Conservation (phyloP, 805 yeast species). For the Candida sphagnicola region DNA sequence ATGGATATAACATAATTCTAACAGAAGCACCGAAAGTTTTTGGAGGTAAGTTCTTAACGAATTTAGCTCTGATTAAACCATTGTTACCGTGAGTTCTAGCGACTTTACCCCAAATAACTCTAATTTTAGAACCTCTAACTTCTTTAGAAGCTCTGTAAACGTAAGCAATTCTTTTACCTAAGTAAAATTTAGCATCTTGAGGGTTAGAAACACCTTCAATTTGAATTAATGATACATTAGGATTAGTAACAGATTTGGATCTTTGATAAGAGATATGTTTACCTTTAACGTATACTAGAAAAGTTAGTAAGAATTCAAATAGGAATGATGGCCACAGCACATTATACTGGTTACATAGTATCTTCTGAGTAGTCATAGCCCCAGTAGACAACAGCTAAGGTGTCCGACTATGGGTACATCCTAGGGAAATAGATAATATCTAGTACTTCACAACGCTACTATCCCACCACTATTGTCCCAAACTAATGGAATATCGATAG, state of each 20-base stretch:
- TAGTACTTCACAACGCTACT: no score
- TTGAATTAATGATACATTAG: slow-evolving; percentile 94
- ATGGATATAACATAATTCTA: slow-evolving; percentile 99
- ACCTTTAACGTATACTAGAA: slow-evolving; percentile 97
- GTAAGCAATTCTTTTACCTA: slow-evolving; percentile 99
- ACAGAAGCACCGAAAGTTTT: slow-evolving; percentile 99
- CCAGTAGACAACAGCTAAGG: no score
- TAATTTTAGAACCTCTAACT: slow-evolving; percentile 97
- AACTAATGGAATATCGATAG: no score
- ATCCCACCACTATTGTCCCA: no score
- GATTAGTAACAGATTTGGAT: slow-evolving; percentile 97
- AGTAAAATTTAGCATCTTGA: slow-evolving; percentile 97
- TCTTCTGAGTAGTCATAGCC: no score
- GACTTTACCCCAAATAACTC: slow-evolving; percentile 99
- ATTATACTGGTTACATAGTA: no score
- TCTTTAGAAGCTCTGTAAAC: slow-evolving; percentile 99
- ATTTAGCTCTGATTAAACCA: slow-evolving; percentile 98
- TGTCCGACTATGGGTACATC: no score
- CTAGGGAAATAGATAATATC: no score
- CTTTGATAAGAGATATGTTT: slow-evolving; percentile 99
- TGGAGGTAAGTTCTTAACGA: slow-evolving; percentile 98
- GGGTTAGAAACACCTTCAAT: slow-evolving; percentile 92
- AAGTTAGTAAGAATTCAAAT: slow-evolving; percentile 25
- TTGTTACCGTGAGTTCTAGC: slow-evolving; percentile 98
- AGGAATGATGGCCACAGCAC: neutral